Percentiles rank a stretch among this genome's conserved stretches.
Conservation (phyloP, 1,284 basidiomycete genomes). For the Microbotryum saponariae region DNA sequence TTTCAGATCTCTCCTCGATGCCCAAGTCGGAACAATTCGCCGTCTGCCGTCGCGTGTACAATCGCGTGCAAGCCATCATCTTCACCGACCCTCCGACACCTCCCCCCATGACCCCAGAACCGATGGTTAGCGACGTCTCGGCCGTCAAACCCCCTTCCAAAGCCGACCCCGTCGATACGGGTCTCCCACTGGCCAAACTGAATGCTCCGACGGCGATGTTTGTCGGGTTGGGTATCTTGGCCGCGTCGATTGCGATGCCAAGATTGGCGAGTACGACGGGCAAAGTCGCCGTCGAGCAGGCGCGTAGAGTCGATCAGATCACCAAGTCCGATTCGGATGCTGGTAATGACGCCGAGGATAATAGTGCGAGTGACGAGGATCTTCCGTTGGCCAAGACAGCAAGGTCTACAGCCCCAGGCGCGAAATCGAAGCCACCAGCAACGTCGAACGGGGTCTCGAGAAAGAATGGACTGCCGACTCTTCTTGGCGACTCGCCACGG, state of each 20-base stretch:
- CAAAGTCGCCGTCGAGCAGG: conserved; percentile 81
- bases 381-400: conserved; percentile 1
- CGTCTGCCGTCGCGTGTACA: conserved; percentile 86
- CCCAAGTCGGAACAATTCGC: conserved; percentile 69
- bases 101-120: conserved; percentile 35
- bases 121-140: neutral
- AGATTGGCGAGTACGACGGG: conserved; percentile 63
- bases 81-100: conserved; percentile 77
- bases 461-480: too few relatives aligned
- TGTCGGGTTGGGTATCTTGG: conserved; percentile 77
- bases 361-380: conserved; percentile 32
- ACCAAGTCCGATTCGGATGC: conserved; percentile 10
- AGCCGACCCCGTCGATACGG: neutral
- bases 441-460: neutral
- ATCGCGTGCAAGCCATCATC: conserved; percentile 92
- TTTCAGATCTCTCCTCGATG: conserved; percentile 67
- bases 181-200: conserved; percentile 49
- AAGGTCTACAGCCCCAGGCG: neutral
- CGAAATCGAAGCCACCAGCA: neutral
- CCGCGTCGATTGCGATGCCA: conserved; percentile 71
- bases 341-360: conserved; percentile 11
- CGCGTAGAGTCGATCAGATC: conserved; percentile 49
- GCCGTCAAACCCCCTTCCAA: neutral
- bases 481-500: too few relatives aligned
- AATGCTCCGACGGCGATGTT: conserved; percentile 64